phyloP scores from a whole-genome alignment of 768 basidiomycete genomes.

The Phaffia australis region DNA sequence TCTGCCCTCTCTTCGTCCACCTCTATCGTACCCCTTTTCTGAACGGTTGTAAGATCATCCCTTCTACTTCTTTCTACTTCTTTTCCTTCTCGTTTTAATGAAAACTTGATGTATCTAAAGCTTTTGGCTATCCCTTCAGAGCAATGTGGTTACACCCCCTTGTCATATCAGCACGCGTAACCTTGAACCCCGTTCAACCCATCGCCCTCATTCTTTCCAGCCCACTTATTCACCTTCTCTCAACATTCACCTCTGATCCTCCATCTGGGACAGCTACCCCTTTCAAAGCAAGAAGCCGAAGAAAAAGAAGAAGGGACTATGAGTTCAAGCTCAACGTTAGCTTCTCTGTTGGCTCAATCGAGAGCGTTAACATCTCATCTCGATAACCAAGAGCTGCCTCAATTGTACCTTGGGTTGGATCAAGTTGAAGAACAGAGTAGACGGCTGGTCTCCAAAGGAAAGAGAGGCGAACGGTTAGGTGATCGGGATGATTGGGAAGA shows the following conservation, averaged over 20 bases:
- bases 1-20: background rate
- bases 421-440: constrained; percentile 91
- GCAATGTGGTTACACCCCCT: too few relatives aligned
- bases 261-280: too few relatives aligned
- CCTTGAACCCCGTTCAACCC: too few relatives aligned
- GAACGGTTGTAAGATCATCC: background rate
- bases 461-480: constrained; percentile 10
- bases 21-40: background rate
- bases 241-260: too few relatives aligned
- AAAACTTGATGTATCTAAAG: too few relatives aligned
- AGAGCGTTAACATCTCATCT: constrained; percentile 64
- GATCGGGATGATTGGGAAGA: constrained; percentile 24
- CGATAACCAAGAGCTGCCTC: constrained; percentile 67
- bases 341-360: constrained; percentile 13
- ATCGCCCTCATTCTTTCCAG: too few relatives aligned
- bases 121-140: too few relatives aligned
- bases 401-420: constrained; percentile 78
- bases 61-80: background rate
- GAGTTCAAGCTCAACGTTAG: background rate
- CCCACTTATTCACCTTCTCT: too few relatives aligned
- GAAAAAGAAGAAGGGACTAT: too few relatives aligned
- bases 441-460: constrained; percentile 44
- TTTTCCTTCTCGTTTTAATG: too few relatives aligned
- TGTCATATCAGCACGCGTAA: too few relatives aligned
- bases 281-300: too few relatives aligned